phyloP scores from a whole-genome alignment of 768 basidiomycete genomes.

The Boletus rubropictus region DNA sequence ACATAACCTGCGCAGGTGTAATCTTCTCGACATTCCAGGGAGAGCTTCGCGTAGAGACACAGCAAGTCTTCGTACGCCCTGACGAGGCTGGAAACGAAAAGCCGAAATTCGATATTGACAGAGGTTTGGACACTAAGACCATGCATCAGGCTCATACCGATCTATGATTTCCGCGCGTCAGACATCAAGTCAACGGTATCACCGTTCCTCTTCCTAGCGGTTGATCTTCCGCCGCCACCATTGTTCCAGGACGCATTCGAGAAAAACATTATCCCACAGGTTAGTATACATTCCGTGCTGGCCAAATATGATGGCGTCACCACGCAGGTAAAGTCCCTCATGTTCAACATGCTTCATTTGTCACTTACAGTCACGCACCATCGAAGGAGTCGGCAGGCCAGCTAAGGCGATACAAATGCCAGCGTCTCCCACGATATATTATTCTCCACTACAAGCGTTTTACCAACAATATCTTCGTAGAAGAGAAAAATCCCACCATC shows the following conservation, averaged over 20 bases:
- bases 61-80: constrained; percentile 83
- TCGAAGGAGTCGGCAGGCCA: constrained; percentile 77
- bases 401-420: constrained; percentile 86
- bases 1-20: constrained; percentile 50
- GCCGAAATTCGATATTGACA: constrained; percentile 89
- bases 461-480: constrained; percentile 92
- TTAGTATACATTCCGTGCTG: constrained; percentile 82
- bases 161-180: constrained; percentile 31
- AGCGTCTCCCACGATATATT: constrained; percentile 83
- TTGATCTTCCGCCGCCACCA: constrained; percentile 96
- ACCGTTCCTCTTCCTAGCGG: constrained; percentile 92
- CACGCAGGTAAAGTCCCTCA: constrained; percentile 58
- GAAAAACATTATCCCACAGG: constrained; percentile 99
- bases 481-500: constrained; percentile 98
- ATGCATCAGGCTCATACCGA: constrained; percentile 7
- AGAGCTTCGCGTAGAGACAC: constrained; percentile 86
- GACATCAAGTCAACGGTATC: constrained; percentile 82
- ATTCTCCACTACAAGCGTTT: constrained; percentile 95
- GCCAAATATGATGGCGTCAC: constrained; percentile 91
- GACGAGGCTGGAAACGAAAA: constrained; percentile 71
- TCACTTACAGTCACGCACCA: constrained; percentile 11
- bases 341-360: constrained; percentile 15
- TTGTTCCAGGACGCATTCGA: constrained; percentile 93
- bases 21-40: constrained; percentile 95
- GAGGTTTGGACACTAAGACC: constrained; percentile 51